These are phyloP conservation scores for Tilletiaria anomala DNA, from an alignment of 1,284 basidiomycete species.

Conservation along the genomic window DNA sequence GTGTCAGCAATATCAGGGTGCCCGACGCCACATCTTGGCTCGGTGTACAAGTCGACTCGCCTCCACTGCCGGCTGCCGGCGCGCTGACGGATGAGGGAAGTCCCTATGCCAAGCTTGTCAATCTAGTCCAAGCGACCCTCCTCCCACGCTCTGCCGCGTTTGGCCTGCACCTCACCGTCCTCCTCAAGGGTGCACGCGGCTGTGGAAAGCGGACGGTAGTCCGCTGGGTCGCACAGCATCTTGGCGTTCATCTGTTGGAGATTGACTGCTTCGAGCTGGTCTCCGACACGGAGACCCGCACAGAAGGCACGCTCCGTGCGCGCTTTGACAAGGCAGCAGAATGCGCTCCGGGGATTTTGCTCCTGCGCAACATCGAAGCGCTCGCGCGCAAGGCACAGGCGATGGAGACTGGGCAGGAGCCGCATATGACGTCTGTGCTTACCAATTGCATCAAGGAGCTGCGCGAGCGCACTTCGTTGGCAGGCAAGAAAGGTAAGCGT, in stretches of 20 bases:
- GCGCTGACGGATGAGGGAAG: slow-evolving; percentile 12
- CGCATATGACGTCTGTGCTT: slow-evolving; percentile 50
- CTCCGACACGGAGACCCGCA: slow-evolving; percentile 64
- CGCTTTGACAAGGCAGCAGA: slow-evolving; percentile 63
- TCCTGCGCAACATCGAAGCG: slow-evolving; percentile 73
- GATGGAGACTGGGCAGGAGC: slow-evolving; percentile 58
- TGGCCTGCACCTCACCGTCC: slow-evolving; percentile 41
- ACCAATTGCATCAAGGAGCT: slow-evolving; percentile 54
- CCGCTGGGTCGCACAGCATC: slow-evolving; percentile 48
- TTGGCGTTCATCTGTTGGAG: slow-evolving; percentile 71
- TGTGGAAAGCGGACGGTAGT: slow-evolving; percentile 56
- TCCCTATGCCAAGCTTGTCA: slow-evolving; percentile 11
- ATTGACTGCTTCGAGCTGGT: slow-evolving; percentile 73
- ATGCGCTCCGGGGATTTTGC: slow-evolving; percentile 71
- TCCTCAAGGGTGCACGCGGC: slow-evolving; percentile 61
- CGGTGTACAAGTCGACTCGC: slow-evolving; percentile 31
- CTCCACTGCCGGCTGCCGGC: background rate
- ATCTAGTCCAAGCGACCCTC: slow-evolving; percentile 28
- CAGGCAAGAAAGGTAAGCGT: background rate
- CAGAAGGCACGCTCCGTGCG: slow-evolving; percentile 60
- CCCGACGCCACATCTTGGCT: slow-evolving; percentile 53
- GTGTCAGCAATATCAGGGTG: slow-evolving; percentile 56
- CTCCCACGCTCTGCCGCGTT: slow-evolving; percentile 16
- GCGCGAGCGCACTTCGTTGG: too few species aligned
- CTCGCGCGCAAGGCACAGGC: slow-evolving; percentile 58